Evolutionary conservation across 2,329 filamentous ascomycete genomes (phyloP).

Genomic region (Lasiodiplodia sp.): DNA sequence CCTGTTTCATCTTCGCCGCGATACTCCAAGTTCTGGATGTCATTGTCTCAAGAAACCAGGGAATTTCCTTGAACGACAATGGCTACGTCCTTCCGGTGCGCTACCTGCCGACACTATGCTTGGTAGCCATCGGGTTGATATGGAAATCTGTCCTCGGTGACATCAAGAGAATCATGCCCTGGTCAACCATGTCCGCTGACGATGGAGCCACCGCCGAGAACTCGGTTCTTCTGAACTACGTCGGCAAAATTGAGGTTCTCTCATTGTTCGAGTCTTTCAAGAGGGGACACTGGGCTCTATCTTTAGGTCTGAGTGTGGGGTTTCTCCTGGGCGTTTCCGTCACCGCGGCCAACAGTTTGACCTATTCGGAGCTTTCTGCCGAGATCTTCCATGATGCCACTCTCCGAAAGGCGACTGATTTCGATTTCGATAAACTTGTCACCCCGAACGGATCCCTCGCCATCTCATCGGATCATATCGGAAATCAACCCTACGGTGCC

Average conservation of each 20-base stretch:
- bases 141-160: constrained; percentile 7
- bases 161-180: constrained; percentile 6
- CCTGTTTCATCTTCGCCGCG: neutral
- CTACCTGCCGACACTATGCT: neutral
- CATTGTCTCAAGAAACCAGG: neutral
- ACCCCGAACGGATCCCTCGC: neutral
- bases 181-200: neutral
- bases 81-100: neutral
- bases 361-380: neutral
- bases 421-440: neutral
- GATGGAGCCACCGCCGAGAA: neutral
- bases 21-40: neutral
- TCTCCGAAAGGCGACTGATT: neutral
- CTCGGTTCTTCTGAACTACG: neutral
- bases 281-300: neutral
- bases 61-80: neutral
- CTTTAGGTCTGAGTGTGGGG: neutral
- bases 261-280: neutral
- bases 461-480: neutral
- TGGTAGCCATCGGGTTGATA: neutral
- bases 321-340: neutral
- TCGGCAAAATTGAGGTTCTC: neutral
- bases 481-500: neutral
- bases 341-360: neutral
- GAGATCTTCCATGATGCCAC: neutral